Percentiles rank a stretch among this genome's conserved stretches.
phyloP scores from a whole-genome alignment of 768 basidiomycete species.

The Calocera viscosa region DNA sequence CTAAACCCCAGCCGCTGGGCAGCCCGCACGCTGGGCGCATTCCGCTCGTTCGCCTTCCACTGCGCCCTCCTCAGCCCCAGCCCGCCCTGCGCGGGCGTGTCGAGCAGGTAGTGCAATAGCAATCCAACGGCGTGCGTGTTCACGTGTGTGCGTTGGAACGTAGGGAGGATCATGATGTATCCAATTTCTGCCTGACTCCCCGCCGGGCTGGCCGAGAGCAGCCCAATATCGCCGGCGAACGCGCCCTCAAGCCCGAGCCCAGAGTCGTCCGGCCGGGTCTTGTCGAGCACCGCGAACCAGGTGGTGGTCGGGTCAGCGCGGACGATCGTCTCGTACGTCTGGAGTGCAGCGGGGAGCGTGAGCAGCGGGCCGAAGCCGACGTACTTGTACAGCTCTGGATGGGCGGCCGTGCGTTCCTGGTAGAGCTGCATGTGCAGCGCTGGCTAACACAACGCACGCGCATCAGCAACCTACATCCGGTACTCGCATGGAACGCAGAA shows the following conservation, averaged over 20 bases:
- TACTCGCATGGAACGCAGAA: background rate
- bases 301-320: slow-evolving; percentile 26
- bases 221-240: slow-evolving; percentile 44
- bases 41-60: slow-evolving; percentile 44
- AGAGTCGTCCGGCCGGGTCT: slow-evolving; percentile 26
- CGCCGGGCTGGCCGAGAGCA: slow-evolving; percentile 34
- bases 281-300: slow-evolving; percentile 46
- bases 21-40: slow-evolving; percentile 36
- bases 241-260: slow-evolving; percentile 15
- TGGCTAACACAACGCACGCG: slow-evolving; percentile 13
- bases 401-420: slow-evolving; percentile 25
- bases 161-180: slow-evolving; percentile 40
- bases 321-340: slow-evolving; percentile 20
- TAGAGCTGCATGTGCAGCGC: slow-evolving; percentile 33
- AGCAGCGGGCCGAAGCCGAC: slow-evolving; percentile 38
- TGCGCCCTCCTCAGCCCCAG: slow-evolving; percentile 49
- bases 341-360: background rate
- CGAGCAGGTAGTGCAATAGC: slow-evolving; percentile 31
- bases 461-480: too few species aligned
- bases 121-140: slow-evolving; percentile 36
- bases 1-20: slow-evolving; percentile 52
- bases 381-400: slow-evolving; percentile 37
- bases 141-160: slow-evolving; percentile 53
- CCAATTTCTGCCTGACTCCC: slow-evolving; percentile 44
- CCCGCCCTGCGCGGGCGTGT: slow-evolving; percentile 33